Base-by-base conservation (phyloP, 1,139 yeast species). In the Kodamaea derodonti region DNA sequence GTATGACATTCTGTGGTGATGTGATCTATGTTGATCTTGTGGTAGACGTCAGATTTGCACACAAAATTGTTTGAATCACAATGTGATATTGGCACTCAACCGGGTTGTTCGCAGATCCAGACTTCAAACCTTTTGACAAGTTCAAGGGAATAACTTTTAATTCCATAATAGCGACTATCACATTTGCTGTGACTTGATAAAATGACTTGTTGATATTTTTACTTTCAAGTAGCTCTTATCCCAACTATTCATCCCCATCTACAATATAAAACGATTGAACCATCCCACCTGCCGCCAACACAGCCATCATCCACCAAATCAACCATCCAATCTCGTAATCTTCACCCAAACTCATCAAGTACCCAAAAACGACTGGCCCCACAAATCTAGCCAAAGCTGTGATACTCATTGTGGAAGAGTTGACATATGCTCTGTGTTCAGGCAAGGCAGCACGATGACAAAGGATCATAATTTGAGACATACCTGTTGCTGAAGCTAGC, bases 381-480 rank as follows among this genome's bases (percentile, higher is more conserved):
- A 47, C 37, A 29, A 48, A 51, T 13, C 56, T 39, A 11, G 56
- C 51, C 29, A 54, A 42, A 8, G 57, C 53, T 30, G 47, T 37
- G 35, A 54, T 43, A 34, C 55, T 49, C 50, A 53, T 48, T 5
- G 53, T 41, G 18, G 45, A 42, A 10, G 55, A 45, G 32, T 54
- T 54, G 24, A 54, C 53, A 28, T 52, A 54, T 1, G 58, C 58
- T 13, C 58, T 41, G 34, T 53, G 56, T 32, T 47, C 35, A 18
- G 49, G 47, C 4, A 49, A 43, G 0, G 58, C 56, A 3, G 56
- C 56, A 1, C 58, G 43, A 33, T 53, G 58, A 37, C 46, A 48
- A 11, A 54, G 45, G 3, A 54, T 33, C 47, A 45, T 43, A 20
- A 48, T 43, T 26, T 51, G 57, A 13, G 55, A 52, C 42, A 48